phyloP scores from a whole-genome alignment of 2,329 filamentous ascomycete species.

The Trematosphaeria pertusa region DNA sequence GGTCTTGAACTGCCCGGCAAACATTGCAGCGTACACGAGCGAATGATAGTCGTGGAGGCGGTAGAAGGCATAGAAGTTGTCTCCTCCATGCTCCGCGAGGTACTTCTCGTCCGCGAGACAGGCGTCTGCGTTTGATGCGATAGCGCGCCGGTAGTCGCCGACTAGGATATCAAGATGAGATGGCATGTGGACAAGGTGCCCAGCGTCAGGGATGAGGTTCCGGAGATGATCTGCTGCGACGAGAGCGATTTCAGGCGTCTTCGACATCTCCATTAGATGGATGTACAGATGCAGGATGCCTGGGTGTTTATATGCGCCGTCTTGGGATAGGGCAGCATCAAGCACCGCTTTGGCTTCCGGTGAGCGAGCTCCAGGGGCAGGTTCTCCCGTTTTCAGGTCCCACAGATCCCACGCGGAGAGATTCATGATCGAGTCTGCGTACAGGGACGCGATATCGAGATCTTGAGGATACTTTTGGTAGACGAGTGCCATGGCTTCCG shows the following conservation, averaged over 20 bases:
- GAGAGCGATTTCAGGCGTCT: slow-evolving; percentile 67
- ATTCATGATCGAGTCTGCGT: slow-evolving; percentile 71
- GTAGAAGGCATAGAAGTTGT: slow-evolving; percentile 81
- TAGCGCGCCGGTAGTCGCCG: slow-evolving; percentile 72
- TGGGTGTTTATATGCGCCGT: slow-evolving; percentile 64
- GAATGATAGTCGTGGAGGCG: slow-evolving; percentile 78
- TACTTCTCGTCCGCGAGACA: slow-evolving; percentile 73
- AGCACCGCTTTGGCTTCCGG: slow-evolving; percentile 65
- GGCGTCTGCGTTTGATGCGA: slow-evolving; percentile 71
- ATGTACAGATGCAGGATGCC: slow-evolving; percentile 79
- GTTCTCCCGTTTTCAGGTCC: slow-evolving; percentile 65
- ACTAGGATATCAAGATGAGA: slow-evolving; percentile 76
- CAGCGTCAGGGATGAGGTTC: slow-evolving; percentile 70
- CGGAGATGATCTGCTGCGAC: slow-evolving; percentile 68
- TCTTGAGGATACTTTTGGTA: slow-evolving; percentile 62
- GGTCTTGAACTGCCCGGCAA: slow-evolving; percentile 69
- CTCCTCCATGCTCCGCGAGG: slow-evolving; percentile 62
- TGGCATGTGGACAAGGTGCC: slow-evolving; percentile 79
- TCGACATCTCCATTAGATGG: slow-evolving; percentile 80
- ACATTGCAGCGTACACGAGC: slow-evolving; percentile 78
- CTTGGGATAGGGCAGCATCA: slow-evolving; percentile 62
- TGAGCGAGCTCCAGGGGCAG: slow-evolving; percentile 62
- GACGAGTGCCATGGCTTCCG: slow-evolving; percentile 65
- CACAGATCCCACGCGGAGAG: slow-evolving; percentile 70
- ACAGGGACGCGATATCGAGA: slow-evolving; percentile 69